Conservation (phyloP, 345 rosid genomes). For the Ailanthus altissimus region DNA sequence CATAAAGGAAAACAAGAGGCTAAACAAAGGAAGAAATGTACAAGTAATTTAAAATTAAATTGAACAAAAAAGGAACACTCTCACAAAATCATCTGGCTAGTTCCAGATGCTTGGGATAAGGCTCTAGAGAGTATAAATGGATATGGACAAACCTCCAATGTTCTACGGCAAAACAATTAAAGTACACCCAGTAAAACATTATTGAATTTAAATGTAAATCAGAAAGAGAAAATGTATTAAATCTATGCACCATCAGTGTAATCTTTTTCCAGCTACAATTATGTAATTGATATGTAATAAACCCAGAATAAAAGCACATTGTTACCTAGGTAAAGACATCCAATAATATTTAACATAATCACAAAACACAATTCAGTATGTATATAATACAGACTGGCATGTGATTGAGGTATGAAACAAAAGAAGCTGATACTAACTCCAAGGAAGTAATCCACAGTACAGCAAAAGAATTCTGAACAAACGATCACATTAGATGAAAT, state of each 20-base stretch:
- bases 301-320: not conserved
- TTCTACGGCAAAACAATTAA: not conserved
- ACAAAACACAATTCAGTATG: not conserved
- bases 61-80: not conserved
- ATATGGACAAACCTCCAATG: not conserved
- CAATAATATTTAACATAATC: not conserved
- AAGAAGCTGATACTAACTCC: not conserved
- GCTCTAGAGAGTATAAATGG: not conserved
- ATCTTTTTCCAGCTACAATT: not conserved
- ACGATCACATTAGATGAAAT: conserved; percentile 9
- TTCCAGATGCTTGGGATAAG: not conserved
- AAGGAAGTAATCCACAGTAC: not conserved
- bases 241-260: not conserved
- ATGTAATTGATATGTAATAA: not conserved
- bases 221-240: not conserved
- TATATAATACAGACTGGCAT: not conserved
- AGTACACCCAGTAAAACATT: not conserved
- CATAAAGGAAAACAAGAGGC: not conserved
- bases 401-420: not conserved
- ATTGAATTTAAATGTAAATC: not conserved
- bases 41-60: not conserved
- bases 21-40: not conserved
- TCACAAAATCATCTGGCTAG: not conserved
- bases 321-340: not conserved
- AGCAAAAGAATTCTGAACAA: not conserved